A percentile compares a stretch with the other conserved stretches of the same genome.
Conservation (phyloP, 2,329 filamentous ascomycete species). For the Pseudogymnoascus pannorum region DNA sequence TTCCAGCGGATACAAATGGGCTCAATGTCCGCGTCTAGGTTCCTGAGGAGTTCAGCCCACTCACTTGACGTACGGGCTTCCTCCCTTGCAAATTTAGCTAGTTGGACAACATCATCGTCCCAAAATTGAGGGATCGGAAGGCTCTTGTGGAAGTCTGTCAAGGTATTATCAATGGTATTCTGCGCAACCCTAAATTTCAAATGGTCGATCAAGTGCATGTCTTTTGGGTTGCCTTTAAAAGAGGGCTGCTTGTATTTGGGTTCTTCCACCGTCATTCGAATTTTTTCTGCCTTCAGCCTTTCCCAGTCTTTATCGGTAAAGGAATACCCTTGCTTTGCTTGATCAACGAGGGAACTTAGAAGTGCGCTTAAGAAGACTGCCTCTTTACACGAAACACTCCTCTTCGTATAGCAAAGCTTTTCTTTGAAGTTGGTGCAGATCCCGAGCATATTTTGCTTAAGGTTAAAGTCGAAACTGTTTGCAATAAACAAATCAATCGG, state of each 20-base stretch:
- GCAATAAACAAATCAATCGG: slow-evolving; percentile 39
- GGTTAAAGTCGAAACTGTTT: slow-evolving; percentile 50
- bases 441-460: slow-evolving; percentile 52
- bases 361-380: slow-evolving; percentile 45
- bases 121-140: slow-evolving; percentile 15
- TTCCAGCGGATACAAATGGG: slow-evolving; percentile 15
- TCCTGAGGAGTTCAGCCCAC: slow-evolving; percentile 14
- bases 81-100: slow-evolving; percentile 14
- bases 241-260: slow-evolving; percentile 39
- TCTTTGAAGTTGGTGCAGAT: slow-evolving; percentile 59
- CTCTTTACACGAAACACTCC: slow-evolving; percentile 38
- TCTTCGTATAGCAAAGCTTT: slow-evolving; percentile 50
- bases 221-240: slow-evolving; percentile 19
- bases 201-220: slow-evolving; percentile 53
- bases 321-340: slow-evolving; percentile 46
- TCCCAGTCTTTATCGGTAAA: slow-evolving; percentile 40
- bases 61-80: slow-evolving; percentile 11
- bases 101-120: slow-evolving; percentile 21
- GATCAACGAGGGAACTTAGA: slow-evolving; percentile 49
- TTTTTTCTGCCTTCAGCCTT: slow-evolving; percentile 24
- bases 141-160: slow-evolving; percentile 22
- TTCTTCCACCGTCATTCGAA: slow-evolving; percentile 22
- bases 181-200: slow-evolving; percentile 50
- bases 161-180: slow-evolving; percentile 29
- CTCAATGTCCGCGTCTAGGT: slow-evolving; percentile 15